phyloP scores from a whole-genome alignment of 345 rosid species.

The Citrus medica region DNA sequence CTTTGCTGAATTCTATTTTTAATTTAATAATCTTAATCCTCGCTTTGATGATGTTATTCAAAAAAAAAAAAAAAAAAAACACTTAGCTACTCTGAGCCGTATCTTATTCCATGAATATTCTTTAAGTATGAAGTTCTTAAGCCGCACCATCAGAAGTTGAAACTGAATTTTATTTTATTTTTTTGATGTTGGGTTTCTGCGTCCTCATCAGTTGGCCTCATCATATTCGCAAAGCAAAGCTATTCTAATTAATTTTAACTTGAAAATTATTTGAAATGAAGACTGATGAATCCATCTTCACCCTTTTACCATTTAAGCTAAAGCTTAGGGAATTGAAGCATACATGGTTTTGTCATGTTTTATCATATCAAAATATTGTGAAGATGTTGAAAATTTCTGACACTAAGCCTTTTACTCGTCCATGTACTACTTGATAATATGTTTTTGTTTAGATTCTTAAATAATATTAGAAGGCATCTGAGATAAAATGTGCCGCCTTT shows the following conservation, averaged over 20 bases:
- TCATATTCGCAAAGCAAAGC: not conserved
- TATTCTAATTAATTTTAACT: not conserved
- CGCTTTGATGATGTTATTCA: too few species aligned
- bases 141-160: not conserved
- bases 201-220: not conserved
- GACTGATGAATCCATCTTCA: not conserved
- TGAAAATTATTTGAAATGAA: not conserved
- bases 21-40: too few species aligned
- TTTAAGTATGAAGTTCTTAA: not conserved
- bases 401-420: not conserved
- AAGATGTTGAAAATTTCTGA: not conserved
- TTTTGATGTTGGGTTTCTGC: not conserved
- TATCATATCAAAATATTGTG: not conserved
- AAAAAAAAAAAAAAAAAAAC: too few species aligned
- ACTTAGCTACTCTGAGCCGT: not conserved
- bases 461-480: not conserved
- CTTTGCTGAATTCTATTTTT: too few species aligned
- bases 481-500: not conserved
- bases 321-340: not conserved
- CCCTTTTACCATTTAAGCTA: not conserved
- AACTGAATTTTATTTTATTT: not conserved
- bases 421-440: not conserved
- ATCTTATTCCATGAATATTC: not conserved
- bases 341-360: not conserved
- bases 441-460: not conserved